Percentiles rank a stretch among this genome's conserved stretches.
phyloP scores from a whole-genome alignment of 2,329 filamentous ascomycete genomes.

The Phialophora chinensis region DNA sequence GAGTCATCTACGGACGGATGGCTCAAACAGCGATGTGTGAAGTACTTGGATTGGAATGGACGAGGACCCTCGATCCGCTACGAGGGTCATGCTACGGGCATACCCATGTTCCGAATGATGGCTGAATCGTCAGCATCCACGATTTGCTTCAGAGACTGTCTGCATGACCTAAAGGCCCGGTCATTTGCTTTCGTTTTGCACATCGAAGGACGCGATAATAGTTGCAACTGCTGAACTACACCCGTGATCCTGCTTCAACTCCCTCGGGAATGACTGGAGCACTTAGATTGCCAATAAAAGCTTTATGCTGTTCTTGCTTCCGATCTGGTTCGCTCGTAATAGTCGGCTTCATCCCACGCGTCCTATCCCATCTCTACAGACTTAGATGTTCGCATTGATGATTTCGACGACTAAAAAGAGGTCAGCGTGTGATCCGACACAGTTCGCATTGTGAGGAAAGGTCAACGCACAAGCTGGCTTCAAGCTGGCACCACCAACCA shows the following conservation, averaged over 20 bases:
- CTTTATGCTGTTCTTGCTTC: neutral
- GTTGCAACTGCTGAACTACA: neutral
- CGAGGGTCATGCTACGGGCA: neutral
- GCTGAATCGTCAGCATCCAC: neutral
- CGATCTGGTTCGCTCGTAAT: neutral
- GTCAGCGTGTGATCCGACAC: slow-evolving; percentile 26
- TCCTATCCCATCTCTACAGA: neutral
- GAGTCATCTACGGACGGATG: too few relatives aligned
- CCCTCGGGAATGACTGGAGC: neutral
- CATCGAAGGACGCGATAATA: too few relatives aligned
- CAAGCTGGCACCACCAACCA: slow-evolving; percentile 93
- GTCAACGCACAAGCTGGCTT: slow-evolving; percentile 83
- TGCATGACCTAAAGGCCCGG: too few relatives aligned
- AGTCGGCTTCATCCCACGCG: neutral
- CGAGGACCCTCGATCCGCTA: neutral
- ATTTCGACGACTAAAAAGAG: slow-evolving; percentile 65
- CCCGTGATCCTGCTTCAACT: neutral
- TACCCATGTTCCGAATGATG: neutral
- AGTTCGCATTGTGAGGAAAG: neutral
- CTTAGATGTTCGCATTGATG: slow-evolving; percentile 65
- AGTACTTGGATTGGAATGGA: neutral
- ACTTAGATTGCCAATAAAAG: neutral
- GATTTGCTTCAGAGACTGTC: too few relatives aligned
- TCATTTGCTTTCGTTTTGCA: too few relatives aligned
- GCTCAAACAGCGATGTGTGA: too few relatives aligned